A percentile compares a stretch with the other conserved stretches of the same genome.
Conservation (phyloP, 2,329 filamentous ascomycete species). For the Fusarium sambucinum region DNA sequence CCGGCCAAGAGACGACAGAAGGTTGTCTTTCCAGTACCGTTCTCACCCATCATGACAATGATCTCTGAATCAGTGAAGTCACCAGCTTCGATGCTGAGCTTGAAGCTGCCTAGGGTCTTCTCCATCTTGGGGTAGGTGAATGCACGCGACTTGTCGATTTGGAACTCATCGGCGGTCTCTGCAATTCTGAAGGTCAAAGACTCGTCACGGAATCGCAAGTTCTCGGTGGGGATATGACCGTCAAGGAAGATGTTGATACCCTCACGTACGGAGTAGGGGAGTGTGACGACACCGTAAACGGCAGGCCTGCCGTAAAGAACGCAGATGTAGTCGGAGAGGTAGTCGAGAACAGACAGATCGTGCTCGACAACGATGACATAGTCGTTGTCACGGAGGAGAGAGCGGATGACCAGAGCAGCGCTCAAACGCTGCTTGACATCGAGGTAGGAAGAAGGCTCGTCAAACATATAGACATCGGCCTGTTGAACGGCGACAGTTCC, state of each 20-base stretch:
- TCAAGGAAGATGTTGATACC: conserved; percentile 99
- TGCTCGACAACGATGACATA: conserved; percentile 99
- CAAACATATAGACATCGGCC: conserved; percentile 99
- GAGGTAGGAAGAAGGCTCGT: conserved; percentile 97
- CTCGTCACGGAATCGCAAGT: conserved; percentile 97
- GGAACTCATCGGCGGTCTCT: conserved; percentile 89
- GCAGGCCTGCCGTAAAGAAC: conserved; percentile 96
- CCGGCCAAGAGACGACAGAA: conserved; percentile 98
- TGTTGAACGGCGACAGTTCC: conserved; percentile 95
- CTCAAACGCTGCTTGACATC: conserved; percentile 99
- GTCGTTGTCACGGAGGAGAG: conserved; percentile 86
- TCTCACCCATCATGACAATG: conserved; percentile 99
- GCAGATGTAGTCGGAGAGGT: conserved; percentile 98
- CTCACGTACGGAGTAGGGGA: conserved; percentile 95
- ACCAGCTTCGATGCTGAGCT: conserved; percentile 82
- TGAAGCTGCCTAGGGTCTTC: conserved; percentile 92
- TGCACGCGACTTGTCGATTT: conserved; percentile 83
- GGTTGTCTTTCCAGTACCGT: conserved; percentile 98
- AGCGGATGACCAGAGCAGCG: conserved; percentile 91
- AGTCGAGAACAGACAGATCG: conserved; percentile 98
- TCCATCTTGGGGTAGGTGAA: conserved; percentile 92
- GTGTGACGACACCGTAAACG: conserved; percentile 96
- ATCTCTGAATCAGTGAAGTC: conserved; percentile 98
- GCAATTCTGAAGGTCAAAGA: conserved; percentile 95
- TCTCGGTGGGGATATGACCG: conserved; percentile 97